A percentile compares a stretch with the other conserved stretches of the same genome.
Evolutionary conservation across 106 monocot genomes (phyloP).

Genomic region (Dactylorhiza incarnata): DNA sequence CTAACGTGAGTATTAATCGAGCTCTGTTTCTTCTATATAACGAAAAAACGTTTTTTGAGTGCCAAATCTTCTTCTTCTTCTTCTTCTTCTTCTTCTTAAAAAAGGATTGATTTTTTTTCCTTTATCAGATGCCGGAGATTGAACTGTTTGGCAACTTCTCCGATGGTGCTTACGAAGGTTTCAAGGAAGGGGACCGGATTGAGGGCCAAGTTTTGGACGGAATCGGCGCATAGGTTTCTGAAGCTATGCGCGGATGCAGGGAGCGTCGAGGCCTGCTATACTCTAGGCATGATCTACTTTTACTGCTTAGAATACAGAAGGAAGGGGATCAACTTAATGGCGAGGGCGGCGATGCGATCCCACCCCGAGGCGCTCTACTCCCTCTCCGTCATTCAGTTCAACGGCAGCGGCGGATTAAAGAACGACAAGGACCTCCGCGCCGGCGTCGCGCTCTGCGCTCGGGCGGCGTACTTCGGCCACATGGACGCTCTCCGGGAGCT

Average conservation of each 20-base stretch:
- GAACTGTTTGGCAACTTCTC: conserved; percentile 17
- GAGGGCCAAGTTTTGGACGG: conserved; percentile 29
- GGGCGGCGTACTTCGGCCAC: conserved; percentile 31
- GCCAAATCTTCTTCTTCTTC: too few relatives aligned
- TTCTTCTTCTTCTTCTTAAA: too few relatives aligned
- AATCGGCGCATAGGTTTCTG: conserved; percentile 32
- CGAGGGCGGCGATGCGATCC: conserved; percentile 26
- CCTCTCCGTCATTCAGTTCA: conserved; percentile 41
- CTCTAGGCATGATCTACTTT: conserved; percentile 22
- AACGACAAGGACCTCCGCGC: conserved; percentile 20
- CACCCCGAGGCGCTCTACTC: conserved; percentile 40
- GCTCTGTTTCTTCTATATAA: background rate
- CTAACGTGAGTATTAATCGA: background rate
- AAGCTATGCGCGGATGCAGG: conserved; percentile 40
- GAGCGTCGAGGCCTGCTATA: conserved; percentile 42
- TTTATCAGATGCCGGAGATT: conserved; percentile 36
- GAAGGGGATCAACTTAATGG: conserved; percentile 33
- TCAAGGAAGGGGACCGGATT: conserved; percentile 22
- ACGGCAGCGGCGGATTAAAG: conserved; percentile 31
- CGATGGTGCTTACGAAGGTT: conserved; percentile 23
- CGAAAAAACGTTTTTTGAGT: too few relatives aligned
- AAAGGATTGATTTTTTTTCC: background rate
- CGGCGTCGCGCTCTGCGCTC: conserved; percentile 30
- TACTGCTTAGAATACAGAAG: conserved; percentile 34
- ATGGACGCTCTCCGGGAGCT: conserved; percentile 41